Conservation (phyloP, 2,329 filamentous ascomycete species). For the Sporothrix pallida region DNA sequence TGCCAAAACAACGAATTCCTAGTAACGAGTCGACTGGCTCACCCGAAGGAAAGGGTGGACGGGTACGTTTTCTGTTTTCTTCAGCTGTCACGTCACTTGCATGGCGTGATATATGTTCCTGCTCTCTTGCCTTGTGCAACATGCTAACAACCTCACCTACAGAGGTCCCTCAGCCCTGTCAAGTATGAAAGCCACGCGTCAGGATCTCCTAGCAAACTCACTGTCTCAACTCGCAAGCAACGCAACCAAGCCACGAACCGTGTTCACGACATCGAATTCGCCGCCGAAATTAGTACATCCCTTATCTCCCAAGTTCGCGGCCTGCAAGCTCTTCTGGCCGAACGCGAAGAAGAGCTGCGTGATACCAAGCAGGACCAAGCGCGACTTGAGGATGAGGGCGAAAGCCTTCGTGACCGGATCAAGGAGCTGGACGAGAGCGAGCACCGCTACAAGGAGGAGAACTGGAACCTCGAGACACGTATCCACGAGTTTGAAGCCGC, state of each 20-base stretch:
- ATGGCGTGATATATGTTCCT: no score
- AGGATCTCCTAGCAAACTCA: slow-evolving; percentile 86
- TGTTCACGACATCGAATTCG: slow-evolving; percentile 95
- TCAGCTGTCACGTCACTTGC: not conserved
- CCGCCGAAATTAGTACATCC: slow-evolving; percentile 96
- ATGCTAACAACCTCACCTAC: slow-evolving; percentile 33
- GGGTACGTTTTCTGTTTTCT: slow-evolving; percentile 51
- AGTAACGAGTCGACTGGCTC: slow-evolving; percentile 67
- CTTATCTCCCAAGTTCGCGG: slow-evolving; percentile 92
- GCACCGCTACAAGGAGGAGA: slow-evolving; percentile 95
- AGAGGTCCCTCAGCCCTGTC: slow-evolving; percentile 74
- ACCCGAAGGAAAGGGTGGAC: slow-evolving; percentile 58
- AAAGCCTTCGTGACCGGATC: slow-evolving; percentile 78
- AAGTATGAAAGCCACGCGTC: slow-evolving; percentile 85
- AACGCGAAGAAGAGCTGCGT: slow-evolving; percentile 87
- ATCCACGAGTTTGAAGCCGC: slow-evolving; percentile 80
- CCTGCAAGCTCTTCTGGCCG: slow-evolving; percentile 80
- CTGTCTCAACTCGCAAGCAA: slow-evolving; percentile 83
- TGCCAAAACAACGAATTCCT: slow-evolving; percentile 81
- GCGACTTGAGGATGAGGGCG: slow-evolving; percentile 79
- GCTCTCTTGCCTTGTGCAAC: not conserved
- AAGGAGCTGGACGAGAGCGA: slow-evolving; percentile 90
- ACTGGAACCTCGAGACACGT: slow-evolving; percentile 95
- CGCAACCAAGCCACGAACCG: slow-evolving; percentile 88
- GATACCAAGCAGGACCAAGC: slow-evolving; percentile 75